A percentile compares a stretch with the other conserved stretches of the same genome.
These are phyloP conservation scores for Artomyces pyxidatus DNA, from an alignment of 768 basidiomycete genomes.

Conservation along the genomic window DNA sequence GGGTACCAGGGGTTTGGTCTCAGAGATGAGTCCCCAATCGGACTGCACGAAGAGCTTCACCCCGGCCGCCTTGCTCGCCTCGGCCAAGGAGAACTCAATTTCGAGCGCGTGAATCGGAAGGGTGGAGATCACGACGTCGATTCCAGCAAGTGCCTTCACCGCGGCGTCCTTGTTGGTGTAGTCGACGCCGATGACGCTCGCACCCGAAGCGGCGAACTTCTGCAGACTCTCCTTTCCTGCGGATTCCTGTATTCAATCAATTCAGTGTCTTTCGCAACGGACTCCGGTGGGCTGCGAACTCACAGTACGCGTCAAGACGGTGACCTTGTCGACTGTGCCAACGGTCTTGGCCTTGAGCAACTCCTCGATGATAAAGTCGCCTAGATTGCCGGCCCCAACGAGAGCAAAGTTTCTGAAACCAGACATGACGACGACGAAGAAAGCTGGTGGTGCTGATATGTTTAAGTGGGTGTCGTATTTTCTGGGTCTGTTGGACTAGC, in stretches of 20 bases:
- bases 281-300: background rate
- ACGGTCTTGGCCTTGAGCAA: slow-evolving; percentile 1
- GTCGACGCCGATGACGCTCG: background rate
- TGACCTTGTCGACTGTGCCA: background rate
- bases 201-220: background rate
- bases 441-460: no score
- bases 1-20: background rate
- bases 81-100: background rate
- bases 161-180: background rate
- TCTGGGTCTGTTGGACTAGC: no score
- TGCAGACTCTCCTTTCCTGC: background rate
- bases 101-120: background rate
- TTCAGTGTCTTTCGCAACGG: background rate
- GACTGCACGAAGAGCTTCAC: slow-evolving; percentile 6
- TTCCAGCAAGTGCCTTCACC: background rate
- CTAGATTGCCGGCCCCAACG: slow-evolving; percentile 4
- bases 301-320: background rate
- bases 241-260: background rate
- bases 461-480: no score
- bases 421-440: no score
- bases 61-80: slow-evolving; percentile 4
- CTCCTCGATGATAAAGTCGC: slow-evolving; percentile 4
- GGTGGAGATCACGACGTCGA: slow-evolving; percentile 2
- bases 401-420: slow-evolving; percentile 1
- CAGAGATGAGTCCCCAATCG: slow-evolving; percentile 18